Evolutionary conservation across 257 asterid genomes (phyloP).

Genomic region (Nicotiana tabacum): DNA sequence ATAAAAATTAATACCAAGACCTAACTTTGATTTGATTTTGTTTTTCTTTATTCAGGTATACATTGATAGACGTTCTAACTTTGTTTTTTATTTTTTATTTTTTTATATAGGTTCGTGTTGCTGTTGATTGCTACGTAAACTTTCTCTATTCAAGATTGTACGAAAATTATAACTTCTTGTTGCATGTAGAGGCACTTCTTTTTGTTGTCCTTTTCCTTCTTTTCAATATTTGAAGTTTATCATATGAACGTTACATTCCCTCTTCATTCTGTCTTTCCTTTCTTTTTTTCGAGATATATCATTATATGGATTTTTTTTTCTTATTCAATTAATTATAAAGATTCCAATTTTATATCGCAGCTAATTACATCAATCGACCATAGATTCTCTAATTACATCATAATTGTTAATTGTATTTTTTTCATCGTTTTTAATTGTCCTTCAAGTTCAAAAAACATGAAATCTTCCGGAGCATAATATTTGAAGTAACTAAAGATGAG

Average conservation of each 20-base stretch:
- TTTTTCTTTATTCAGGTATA: not conserved
- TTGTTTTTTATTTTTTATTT: too few relatives aligned
- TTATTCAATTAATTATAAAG: too few relatives aligned
- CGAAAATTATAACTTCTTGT: not conserved
- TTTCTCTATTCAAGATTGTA: not conserved
- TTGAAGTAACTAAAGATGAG: too few relatives aligned
- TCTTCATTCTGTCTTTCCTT: too few relatives aligned
- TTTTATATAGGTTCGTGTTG: too few relatives aligned
- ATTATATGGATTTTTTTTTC: not conserved
- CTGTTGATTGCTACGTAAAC: too few relatives aligned
- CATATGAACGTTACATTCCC: not conserved
- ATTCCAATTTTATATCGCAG: not conserved
- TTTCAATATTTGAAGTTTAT: not conserved
- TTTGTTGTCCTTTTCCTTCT: not conserved
- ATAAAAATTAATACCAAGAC: not conserved
- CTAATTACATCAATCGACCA: not conserved
- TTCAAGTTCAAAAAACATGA: not conserved
- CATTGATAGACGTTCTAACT: too few relatives aligned
- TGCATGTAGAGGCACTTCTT: not conserved
- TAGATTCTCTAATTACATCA: not conserved
- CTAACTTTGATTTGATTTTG: not conserved
- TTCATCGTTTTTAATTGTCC: too few relatives aligned
- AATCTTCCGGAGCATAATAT: too few relatives aligned
- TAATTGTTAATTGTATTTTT: too few relatives aligned
- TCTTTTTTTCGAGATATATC: too few relatives aligned